phyloP scores from a whole-genome alignment of 129 eudicot genomes.

The Lactuca sativa region DNA sequence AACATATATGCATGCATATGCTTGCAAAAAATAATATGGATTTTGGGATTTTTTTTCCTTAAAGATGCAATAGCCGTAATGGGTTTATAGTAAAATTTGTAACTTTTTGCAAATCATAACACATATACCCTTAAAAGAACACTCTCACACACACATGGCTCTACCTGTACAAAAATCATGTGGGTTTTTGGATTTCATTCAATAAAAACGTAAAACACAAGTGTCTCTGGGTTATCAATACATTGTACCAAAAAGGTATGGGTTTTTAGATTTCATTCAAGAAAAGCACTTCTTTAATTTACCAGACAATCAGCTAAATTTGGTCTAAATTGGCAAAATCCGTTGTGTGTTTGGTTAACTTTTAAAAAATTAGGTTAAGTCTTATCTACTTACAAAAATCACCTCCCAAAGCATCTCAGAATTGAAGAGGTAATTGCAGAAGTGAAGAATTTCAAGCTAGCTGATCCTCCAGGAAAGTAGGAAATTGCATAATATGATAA shows the following conservation, averaged over 20 bases:
- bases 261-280: not conserved
- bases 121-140: not conserved
- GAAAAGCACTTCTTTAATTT: too few relatives aligned
- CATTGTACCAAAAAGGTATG: not conserved
- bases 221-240: not conserved
- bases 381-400: conserved; percentile 24
- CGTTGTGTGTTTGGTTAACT: too few relatives aligned
- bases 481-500: conserved; percentile 84
- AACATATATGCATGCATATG: not conserved
- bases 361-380: not conserved
- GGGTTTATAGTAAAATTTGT: too few relatives aligned
- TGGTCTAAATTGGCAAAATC: too few relatives aligned
- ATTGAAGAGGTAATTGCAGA: conserved; percentile 71
- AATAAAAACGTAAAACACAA: not conserved
- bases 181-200: not conserved
- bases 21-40: not conserved
- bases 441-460: conserved; percentile 78
- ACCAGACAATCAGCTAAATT: too few relatives aligned
- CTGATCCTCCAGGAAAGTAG: conserved; percentile 97
- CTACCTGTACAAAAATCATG: not conserved
- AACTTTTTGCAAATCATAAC: not conserved
- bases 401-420: conserved; percentile 86
- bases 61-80: too few relatives aligned
- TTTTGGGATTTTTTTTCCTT: not conserved
- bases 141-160: too few relatives aligned